phyloP scores from a whole-genome alignment of 2,329 filamentous ascomycete species.

The Delphinella strobiligena region DNA sequence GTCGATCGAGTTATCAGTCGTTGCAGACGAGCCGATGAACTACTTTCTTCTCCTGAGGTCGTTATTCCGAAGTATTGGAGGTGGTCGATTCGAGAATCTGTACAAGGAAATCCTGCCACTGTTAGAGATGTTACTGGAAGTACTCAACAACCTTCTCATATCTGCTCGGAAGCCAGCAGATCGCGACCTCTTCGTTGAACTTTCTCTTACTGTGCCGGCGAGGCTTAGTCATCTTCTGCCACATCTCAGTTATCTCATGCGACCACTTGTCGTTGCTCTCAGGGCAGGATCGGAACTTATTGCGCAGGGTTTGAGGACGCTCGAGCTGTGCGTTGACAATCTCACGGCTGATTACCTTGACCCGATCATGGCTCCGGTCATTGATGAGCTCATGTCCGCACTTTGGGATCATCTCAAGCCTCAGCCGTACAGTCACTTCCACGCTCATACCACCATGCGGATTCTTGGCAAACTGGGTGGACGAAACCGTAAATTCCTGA shows the following conservation, averaged over 20 bases:
- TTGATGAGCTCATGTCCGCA: constrained; percentile 96
- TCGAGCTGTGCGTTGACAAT: constrained; percentile 96
- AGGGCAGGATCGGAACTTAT: constrained; percentile 87
- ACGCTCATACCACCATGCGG: constrained; percentile 93
- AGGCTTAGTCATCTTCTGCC: constrained; percentile 87
- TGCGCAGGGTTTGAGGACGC: constrained; percentile 79
- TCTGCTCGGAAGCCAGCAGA: constrained; percentile 84
- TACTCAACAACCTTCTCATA: constrained; percentile 86
- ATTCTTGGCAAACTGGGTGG: constrained; percentile 95
- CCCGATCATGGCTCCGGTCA: constrained; percentile 97
- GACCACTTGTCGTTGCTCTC: constrained; percentile 88
- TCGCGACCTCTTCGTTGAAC: constrained; percentile 89
- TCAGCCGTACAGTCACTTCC: constrained; percentile 91
- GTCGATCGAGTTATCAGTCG: constrained; percentile 91
- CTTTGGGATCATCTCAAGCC: constrained; percentile 92
- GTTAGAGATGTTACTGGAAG: constrained; percentile 93
- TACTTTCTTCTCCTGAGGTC: constrained; percentile 91
- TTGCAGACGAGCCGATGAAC: constrained; percentile 94
- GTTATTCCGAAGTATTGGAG: constrained; percentile 90
- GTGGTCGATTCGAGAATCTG: constrained; percentile 90
- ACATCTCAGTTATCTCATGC: constrained; percentile 93
- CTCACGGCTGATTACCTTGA: constrained; percentile 95
- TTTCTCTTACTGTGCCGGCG: constrained; percentile 91
- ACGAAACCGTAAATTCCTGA: constrained; percentile 90
- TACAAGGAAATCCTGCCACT: constrained; percentile 97